Evolutionary conservation across 805 yeast species (phyloP).

Genomic region (Zygosaccharomyces rouxii): DNA sequence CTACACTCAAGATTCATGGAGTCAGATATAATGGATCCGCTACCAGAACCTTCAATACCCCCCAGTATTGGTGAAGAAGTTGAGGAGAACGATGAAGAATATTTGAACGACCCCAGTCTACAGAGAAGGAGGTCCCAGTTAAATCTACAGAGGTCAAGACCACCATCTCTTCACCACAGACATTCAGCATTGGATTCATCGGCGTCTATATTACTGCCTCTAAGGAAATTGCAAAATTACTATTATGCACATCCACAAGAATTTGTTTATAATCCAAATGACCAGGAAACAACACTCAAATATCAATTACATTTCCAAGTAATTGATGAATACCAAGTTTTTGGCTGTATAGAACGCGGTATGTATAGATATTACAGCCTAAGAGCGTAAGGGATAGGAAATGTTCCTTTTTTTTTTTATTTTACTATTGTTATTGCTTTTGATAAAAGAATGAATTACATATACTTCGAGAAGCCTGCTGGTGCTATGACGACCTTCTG

Average conservation of each 20-base stretch:
- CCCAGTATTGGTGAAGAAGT: slow-evolving; percentile 13
- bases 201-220: slow-evolving; percentile 7
- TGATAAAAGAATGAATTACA: neutral
- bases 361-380: slow-evolving; percentile 42
- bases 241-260: slow-evolving; percentile 24
- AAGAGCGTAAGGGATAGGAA: slow-evolving; percentile 29
- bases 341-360: slow-evolving; percentile 43
- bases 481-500: neutral
- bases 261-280: slow-evolving; percentile 26
- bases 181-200: slow-evolving; percentile 7
- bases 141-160: slow-evolving; percentile 20
- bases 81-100: slow-evolving; percentile 32
- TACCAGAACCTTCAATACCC: slow-evolving; percentile 6
- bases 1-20: slow-evolving; percentile 11
- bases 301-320: slow-evolving; percentile 30
- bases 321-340: slow-evolving; percentile 37
- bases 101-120: slow-evolving; percentile 27
- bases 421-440: neutral
- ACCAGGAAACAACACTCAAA: slow-evolving; percentile 24
- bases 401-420: too few relatives aligned
- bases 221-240: slow-evolving; percentile 13
- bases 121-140: slow-evolving; percentile 35
- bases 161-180: slow-evolving; percentile 5
- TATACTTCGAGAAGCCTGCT: neutral
- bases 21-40: slow-evolving; percentile 3